phyloP scores from a whole-genome alignment of 257 asterid genomes.

The Nicotiana tabacum region DNA sequence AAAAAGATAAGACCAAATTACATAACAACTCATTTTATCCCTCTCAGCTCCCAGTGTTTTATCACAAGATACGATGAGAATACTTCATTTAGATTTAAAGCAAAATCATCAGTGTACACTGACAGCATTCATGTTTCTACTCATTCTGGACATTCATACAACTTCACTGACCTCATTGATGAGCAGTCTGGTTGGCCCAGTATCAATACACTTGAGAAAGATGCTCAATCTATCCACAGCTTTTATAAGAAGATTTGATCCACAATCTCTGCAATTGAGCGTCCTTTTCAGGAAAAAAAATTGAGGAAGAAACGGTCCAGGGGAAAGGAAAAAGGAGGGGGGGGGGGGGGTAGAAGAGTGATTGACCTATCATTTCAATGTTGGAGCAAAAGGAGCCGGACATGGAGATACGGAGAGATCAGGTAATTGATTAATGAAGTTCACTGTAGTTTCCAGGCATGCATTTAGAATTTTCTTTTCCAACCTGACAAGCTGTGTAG shows the following conservation, averaged over 20 bases:
- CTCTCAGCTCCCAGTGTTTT: neutral
- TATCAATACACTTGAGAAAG: neutral
- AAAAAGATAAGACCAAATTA: neutral
- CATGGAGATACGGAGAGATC: slow-evolving; percentile 82
- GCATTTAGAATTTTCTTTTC: slow-evolving; percentile 82
- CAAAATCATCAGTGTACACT: neutral
- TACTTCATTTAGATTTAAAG: neutral
- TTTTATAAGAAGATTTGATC: neutral
- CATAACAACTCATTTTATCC: neutral
- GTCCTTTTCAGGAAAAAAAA: neutral
- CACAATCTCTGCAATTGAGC: neutral
- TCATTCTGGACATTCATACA: neutral
- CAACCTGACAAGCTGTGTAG: slow-evolving; percentile 79
- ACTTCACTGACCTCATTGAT: neutral
- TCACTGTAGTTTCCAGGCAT: slow-evolving; percentile 66
- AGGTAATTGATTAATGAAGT: slow-evolving; percentile 77
- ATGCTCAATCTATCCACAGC: slow-evolving; percentile 7
- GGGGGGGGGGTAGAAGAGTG: slow-evolving; percentile 9
- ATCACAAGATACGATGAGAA: neutral
- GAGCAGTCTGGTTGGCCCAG: neutral
- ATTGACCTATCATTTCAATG: slow-evolving; percentile 53
- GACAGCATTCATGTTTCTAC: neutral
- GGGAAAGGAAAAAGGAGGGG: neutral
- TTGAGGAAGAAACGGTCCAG: neutral
- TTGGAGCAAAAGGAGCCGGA: slow-evolving; percentile 88